These are phyloP conservation scores for Pythium phragmiticola DNA, from an alignment of 352 stramenopile genomes.

Conservation along the genomic window DNA sequence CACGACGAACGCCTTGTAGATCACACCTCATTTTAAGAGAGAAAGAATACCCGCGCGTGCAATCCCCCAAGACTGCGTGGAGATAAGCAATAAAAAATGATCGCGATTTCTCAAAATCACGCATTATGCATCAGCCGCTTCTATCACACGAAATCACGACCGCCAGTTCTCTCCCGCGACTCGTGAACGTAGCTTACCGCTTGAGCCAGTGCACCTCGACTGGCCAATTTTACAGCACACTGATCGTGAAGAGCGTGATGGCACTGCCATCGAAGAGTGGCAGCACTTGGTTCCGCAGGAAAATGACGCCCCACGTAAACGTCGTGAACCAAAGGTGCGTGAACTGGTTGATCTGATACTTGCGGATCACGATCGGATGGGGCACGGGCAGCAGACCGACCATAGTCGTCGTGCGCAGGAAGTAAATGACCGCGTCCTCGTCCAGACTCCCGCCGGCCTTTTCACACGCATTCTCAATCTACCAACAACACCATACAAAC, in stretches of 20 bases:
- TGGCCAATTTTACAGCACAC: slow-evolving; percentile 46
- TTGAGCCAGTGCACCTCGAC: slow-evolving; percentile 1
- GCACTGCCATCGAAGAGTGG: slow-evolving; percentile 96
- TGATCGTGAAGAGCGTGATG: slow-evolving; percentile 96
- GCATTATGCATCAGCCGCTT: slow-evolving; percentile 18
- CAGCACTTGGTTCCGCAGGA: slow-evolving; percentile 95
- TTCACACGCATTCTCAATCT: slow-evolving; percentile 73
- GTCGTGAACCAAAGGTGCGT: slow-evolving; percentile 99
- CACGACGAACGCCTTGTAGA: slow-evolving; percentile 44
- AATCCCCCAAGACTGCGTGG: not conserved
- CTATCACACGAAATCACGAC: slow-evolving; percentile 9
- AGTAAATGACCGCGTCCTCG: slow-evolving; percentile 96
- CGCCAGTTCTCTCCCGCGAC: not conserved
- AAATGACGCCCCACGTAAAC: slow-evolving; percentile 99
- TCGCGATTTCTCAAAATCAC: slow-evolving; percentile 1
- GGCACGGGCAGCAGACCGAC: slow-evolving; percentile 97
- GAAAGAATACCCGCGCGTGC: slow-evolving; percentile 10
- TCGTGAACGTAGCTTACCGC: slow-evolving; percentile 3
- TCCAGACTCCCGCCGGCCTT: slow-evolving; percentile 88
- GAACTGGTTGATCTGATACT: slow-evolving; percentile 99
- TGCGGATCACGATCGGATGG: slow-evolving; percentile 98
- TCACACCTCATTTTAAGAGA: not conserved
- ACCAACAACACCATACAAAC: not conserved
- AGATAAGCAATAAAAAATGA: slow-evolving; percentile 9
- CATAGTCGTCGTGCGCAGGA: slow-evolving; percentile 97